Evolutionary conservation across 257 asterid genomes (phyloP), one percentile per base, ranked within the genome.

Genomic region (Mitragyna speciosa): DNA sequence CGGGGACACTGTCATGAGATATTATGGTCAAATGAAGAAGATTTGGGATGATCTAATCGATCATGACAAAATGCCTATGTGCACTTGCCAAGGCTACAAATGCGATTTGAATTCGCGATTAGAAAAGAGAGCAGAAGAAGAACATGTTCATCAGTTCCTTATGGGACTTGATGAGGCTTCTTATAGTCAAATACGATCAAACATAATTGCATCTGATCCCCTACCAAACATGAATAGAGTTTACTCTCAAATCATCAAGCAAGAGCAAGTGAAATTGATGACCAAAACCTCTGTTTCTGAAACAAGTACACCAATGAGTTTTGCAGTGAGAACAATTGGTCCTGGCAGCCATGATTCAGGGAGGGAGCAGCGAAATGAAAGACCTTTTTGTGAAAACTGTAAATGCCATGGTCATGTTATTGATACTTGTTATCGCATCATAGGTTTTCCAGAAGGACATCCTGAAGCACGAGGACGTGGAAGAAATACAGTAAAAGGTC

Each of bases 11-110:
- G 12, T 72, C 7, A 16, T 73, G 48, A 30, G 11, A 2, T 79
- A 72, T n/a, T 79, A 72, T 22, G 65, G 83, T 22, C 36, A 52
- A 72, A 20, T 79, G 26, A 79, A 72, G 45, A n/a, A 36, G 65
- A 67, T 76, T 12, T 76, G 72, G 43, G 80, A 76, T 20, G 76
- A 30, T 70, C 30, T 43, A 0, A 54, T 7, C 12, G 39, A 71
- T 31, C 26, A 70, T 28, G 56, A 70, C 22, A 12, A 12, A 4
- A 65, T 28, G 15, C 61, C 61, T 7, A 30, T 30, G 22, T 70
- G 49, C 45, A 41, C 45, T 12, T 52, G 77, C 7, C 9, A 5
- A 11, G 58, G 77, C 12, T 78, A 69, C 36, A 78, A 12, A 9
- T 78, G 68, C 66, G 36, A 14, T 17, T 20, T 39, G 12, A 65